Conservation (phyloP, 1,284 basidiomycete genomes). For the Termitomyces sp. region DNA sequence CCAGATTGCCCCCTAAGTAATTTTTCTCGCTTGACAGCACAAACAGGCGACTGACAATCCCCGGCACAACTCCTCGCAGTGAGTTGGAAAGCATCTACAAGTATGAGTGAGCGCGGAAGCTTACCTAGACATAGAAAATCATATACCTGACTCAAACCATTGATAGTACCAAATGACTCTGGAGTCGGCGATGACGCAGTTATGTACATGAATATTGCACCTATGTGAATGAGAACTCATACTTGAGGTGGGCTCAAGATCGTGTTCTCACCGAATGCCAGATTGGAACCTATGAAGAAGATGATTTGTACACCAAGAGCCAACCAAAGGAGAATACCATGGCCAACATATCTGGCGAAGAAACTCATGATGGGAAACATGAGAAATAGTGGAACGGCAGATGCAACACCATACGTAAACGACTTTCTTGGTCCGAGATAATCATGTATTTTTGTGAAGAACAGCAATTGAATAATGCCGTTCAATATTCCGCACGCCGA, state of each 20-base stretch:
- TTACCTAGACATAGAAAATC: neutral
- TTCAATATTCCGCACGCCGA: constrained; percentile 29
- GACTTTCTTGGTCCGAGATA: constrained; percentile 23
- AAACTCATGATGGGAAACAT: constrained; percentile 21
- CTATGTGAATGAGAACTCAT: constrained; percentile 14
- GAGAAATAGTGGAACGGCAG: constrained; percentile 17
- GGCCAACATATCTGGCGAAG: constrained; percentile 11
- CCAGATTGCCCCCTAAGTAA: constrained; percentile 3
- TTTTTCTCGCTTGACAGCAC: neutral
- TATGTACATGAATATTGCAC: constrained; percentile 28
- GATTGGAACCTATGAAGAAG: constrained; percentile 16
- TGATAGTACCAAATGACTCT: constrained; percentile 35
- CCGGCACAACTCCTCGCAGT: constrained; percentile 5
- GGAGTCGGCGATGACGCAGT: constrained; percentile 21
- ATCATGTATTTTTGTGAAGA: constrained; percentile 23
- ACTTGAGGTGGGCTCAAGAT: too few relatives aligned
- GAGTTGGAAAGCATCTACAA: constrained; percentile 11
- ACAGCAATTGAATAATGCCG: constrained; percentile 25
- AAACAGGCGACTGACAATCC: constrained; percentile 4
- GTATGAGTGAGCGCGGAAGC: neutral
- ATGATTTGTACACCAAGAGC: constrained; percentile 16
- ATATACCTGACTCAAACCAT: constrained; percentile 38
- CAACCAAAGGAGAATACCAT: constrained; percentile 13
- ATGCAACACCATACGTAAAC: constrained; percentile 15
- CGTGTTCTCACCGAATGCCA: constrained; percentile 19